Evolutionary conservation across 2,329 filamentous ascomycete genomes (phyloP), one percentile per base, ranked within the genome.

Genomic region (Bretziella fagacearum): DNA sequence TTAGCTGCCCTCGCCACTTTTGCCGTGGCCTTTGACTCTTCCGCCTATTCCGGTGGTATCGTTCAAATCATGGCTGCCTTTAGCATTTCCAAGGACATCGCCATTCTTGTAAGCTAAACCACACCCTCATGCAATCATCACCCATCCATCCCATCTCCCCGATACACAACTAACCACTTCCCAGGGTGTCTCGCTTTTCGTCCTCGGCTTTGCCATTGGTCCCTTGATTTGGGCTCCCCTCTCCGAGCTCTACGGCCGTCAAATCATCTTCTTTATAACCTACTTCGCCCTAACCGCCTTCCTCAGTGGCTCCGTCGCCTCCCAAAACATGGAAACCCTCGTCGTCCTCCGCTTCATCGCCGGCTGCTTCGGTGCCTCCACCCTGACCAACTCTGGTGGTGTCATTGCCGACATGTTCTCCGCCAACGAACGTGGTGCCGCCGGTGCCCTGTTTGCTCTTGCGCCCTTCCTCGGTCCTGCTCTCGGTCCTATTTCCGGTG

Each of bases 281-380:
- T 78, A 77, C 54, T 59, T 68, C 46, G 64, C 65, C 10, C 66
- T 81, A 49, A 71, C 71, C 1, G 69, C 68, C 1, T 82, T 83
- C 57, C 79, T 73, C 54, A 74, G 70, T 18, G 77, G 67, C 3
- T 67, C 66, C 15, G 71, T 74, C 1, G 77, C 70, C 6, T 63
- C 71, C 0, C 62, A 71, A 48, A 76, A 71, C 53, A 74, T 79
- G 51, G 63, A 63, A 41, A 71, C 72, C 1, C 62, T 84, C 2
- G 61, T 84, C 26, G 67, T 81, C n/a, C 64, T 81, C 32, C 72
- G 80, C n/a, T 83, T 83, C 61, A 70, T 84, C 45, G 71, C 73
- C 18, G 76, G 77, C 32, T 61, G 71, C 6, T 79, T 79, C 54
- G 77, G 74, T 3, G 73, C 73, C 0, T 74, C 74, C 0, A 72